phyloP scores from a whole-genome alignment of 1,139 yeast genomes.

The Hyphopichia wangnamkhiaoensis region DNA sequence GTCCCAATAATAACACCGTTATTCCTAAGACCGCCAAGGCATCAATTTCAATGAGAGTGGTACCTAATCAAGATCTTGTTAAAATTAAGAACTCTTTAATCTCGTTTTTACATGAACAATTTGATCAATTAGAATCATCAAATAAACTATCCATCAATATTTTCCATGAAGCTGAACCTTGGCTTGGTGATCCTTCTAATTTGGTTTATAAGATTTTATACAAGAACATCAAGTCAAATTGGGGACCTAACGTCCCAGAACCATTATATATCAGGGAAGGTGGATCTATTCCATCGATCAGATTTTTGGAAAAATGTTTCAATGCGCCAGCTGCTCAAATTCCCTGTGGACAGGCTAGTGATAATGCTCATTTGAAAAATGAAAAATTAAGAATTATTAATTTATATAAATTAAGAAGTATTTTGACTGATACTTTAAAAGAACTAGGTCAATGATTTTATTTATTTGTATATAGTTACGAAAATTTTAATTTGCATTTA shows the following conservation, averaged over 20 bases:
- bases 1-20: conserved; percentile 87
- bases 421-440: conserved; percentile 57
- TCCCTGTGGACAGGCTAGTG: conserved; percentile 95
- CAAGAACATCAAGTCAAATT: conserved; percentile 58
- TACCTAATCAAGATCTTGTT: conserved; percentile 79
- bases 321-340: conserved; percentile 91
- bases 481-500: no score
- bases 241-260: conserved; percentile 59
- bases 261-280: conserved; percentile 93
- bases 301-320: conserved; percentile 80
- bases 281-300: conserved; percentile 89
- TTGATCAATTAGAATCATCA: conserved; percentile 47
- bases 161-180: conserved; percentile 88
- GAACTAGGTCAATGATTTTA: conserved; percentile 27
- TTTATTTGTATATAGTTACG: no score
- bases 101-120: conserved; percentile 39
- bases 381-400: conserved; percentile 82
- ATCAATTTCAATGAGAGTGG: conserved; percentile 78
- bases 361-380: conserved; percentile 88
- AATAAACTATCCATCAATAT: conserved; percentile 63
- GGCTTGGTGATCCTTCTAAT: conserved; percentile 88
- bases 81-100: conserved; percentile 54
- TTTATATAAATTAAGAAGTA: conserved; percentile 69
- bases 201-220: conserved; percentile 67
- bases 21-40: conserved; percentile 83